Evolutionary conservation across 2,329 filamentous ascomycete species (phyloP), one percentile per base, ranked within the genome.

Genomic region (Sporothrix protearum): DNA sequence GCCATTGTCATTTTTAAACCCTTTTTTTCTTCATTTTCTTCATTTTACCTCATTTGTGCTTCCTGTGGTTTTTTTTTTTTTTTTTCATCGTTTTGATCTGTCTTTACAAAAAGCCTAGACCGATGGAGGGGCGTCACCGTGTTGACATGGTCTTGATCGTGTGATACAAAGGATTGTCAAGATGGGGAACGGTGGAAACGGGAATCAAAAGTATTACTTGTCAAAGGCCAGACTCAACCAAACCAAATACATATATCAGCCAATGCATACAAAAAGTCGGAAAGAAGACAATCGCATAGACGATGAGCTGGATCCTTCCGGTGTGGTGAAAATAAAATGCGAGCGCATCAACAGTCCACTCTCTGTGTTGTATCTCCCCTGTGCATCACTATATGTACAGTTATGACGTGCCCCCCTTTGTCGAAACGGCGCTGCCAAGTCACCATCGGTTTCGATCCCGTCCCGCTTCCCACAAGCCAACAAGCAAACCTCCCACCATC

Each of bases 331-430:
- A 14, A 47, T 19, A 1, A 14, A 3, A 14, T 47, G 42, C 42
- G 42, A 14, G 42, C 42, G n/a, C 3, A 47, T n/a, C 42, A 47
- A 19, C 42, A 19, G 42, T 19, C 42, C 42, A 14, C 42, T 14
- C 12, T 19, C 42, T 19, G 42, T 47, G 42, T 47, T 33, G 53
- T 57, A 28, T 57, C 33, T 57, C 53, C 53, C 53, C 53, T 57
- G 53, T 33, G 53, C 53, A 57, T 57, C 53, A 57, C 6, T 33
- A 28, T 7, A 14, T 4, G 8, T n/a, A n/a, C n/a, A n/a, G n/a
- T n/a, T 57, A 57, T 57, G 53, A 57, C 53, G 53, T 57, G 28
- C 53, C 53, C 53, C 45, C 59, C 36, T 39, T 42, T 61, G n/a
- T 39, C 28, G 8, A 33, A 28, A 33, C 33, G 22, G n/a, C n/a